A percentile compares a stretch with the other conserved stretches of the same genome.
phyloP scores from a whole-genome alignment of 2,329 filamentous ascomycete genomes.

The Trichoderma koningii region DNA sequence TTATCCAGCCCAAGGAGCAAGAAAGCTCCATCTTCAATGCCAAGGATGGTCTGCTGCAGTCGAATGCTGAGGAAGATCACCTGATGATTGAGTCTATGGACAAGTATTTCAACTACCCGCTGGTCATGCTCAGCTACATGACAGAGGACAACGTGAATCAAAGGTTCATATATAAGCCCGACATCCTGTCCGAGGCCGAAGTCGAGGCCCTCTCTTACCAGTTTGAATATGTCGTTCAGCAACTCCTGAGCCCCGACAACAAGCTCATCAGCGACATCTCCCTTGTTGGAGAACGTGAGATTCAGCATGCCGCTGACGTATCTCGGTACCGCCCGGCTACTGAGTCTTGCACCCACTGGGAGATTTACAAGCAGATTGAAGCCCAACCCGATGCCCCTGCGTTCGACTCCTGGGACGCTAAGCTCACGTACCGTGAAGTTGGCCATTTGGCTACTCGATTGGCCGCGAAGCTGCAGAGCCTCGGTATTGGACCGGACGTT shows the following conservation, averaged over 20 bases:
- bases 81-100: conserved; percentile 13
- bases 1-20: conserved; percentile 24
- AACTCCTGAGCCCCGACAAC: conserved; percentile 23
- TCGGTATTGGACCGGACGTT: conserved; percentile 16
- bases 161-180: conserved; percentile 24
- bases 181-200: conserved; percentile 16
- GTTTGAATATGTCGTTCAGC: conserved; percentile 27
- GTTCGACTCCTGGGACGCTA: conserved; percentile 19
- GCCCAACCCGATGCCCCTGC: not conserved
- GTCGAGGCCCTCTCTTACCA: conserved; percentile 28
- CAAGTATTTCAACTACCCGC: conserved; percentile 30
- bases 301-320: not conserved
- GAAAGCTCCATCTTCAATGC: not conserved
- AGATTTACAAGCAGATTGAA: conserved; percentile 12
- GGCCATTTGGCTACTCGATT: not conserved
- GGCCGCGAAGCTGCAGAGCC: conserved; percentile 6
- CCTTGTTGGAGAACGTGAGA: not conserved
- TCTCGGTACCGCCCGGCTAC: not conserved
- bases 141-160: conserved; percentile 11
- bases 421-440: conserved; percentile 18
- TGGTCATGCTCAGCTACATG: conserved; percentile 28
- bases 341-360: conserved; percentile 35
- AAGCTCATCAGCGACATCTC: conserved; percentile 10
- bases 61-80: conserved; percentile 4
- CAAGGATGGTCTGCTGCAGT: not conserved